Conservation (phyloP, 2,329 filamentous ascomycete species). For the Whalleya microplaca region DNA sequence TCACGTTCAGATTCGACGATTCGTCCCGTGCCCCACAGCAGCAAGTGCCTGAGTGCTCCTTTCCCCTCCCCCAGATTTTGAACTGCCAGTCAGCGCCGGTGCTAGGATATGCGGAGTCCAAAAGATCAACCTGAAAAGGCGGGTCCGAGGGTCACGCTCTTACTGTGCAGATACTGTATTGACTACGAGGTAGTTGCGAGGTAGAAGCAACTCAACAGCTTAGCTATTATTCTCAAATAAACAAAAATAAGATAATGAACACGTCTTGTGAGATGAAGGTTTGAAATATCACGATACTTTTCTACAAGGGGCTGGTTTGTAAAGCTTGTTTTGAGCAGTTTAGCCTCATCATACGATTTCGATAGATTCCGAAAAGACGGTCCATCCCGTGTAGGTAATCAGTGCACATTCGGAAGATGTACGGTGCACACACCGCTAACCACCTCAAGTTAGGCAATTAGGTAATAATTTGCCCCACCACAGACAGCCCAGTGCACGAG, state of each 20-base stretch:
- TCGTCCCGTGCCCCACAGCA: constrained; percentile 16
- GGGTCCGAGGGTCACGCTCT: constrained; percentile 25
- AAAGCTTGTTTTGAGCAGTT: neutral
- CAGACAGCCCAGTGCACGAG: constrained; percentile 11
- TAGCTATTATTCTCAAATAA: neutral
- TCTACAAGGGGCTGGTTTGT: neutral
- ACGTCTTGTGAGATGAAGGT: too few relatives aligned
- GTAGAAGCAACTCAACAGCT: neutral
- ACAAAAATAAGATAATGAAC: too few relatives aligned
- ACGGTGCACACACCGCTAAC: neutral
- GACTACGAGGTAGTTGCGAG: neutral
- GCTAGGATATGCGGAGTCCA: constrained; percentile 7
- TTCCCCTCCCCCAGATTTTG: constrained; percentile 37
- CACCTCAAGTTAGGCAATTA: constrained; percentile 3
- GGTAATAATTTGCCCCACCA: too few relatives aligned
- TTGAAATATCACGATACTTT: neutral
- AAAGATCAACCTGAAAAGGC: constrained; percentile 27
- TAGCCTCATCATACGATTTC: neutral
- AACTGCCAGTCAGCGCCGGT: neutral
- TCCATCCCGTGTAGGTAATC: neutral
- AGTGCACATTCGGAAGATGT: neutral
- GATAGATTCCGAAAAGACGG: neutral
- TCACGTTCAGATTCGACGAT: neutral
- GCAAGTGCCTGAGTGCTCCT: constrained; percentile 12
- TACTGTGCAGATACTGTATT: constrained; percentile 19